Percentiles rank a stretch among this genome's conserved stretches.
Conservation (phyloP, 805 yeast genomes). For the Kluyveromyces starmeri region DNA sequence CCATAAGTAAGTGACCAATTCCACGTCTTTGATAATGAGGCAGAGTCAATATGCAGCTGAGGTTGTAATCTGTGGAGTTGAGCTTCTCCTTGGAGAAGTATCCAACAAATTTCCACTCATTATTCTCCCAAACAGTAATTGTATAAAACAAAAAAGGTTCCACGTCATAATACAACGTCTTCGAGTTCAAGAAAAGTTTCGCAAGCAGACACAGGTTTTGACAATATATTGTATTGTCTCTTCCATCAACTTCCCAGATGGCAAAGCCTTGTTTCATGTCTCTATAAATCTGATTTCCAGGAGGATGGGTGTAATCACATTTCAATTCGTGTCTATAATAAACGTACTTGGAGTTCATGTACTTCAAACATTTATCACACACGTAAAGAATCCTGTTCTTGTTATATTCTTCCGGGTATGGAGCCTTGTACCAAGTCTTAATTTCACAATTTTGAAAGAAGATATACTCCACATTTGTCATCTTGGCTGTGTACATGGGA, state of each 20-base stretch:
- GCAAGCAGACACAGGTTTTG: constrained; percentile 87
- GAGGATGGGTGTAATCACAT: constrained; percentile 68
- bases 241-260: constrained; percentile 89
- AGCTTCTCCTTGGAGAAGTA: constrained; percentile 84
- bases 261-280: constrained; percentile 42
- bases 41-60: constrained; percentile 83
- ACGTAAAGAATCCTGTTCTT: constrained; percentile 53
- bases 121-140: constrained; percentile 51
- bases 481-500: constrained; percentile 26
- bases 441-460: constrained; percentile 68
- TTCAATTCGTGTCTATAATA: constrained; percentile 64
- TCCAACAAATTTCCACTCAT: constrained; percentile 76
- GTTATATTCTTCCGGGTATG: constrained; percentile 83
- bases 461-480: constrained; percentile 43
- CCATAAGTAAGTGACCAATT: constrained; percentile 80
- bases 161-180: constrained; percentile 88
- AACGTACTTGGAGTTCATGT: constrained; percentile 60
- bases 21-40: constrained; percentile 86
- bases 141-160: constrained; percentile 91
- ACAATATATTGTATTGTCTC: constrained; percentile 72
- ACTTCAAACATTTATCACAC: constrained; percentile 80
- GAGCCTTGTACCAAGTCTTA: constrained; percentile 87
- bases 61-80: constrained; percentile 67
- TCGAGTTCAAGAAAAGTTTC: constrained; percentile 80
- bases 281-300: constrained; percentile 86